A percentile compares a stretch with the other conserved stretches of the same genome.
phyloP scores from a whole-genome alignment of 2,329 filamentous ascomycete species.

The Aspergillus sp. region DNA sequence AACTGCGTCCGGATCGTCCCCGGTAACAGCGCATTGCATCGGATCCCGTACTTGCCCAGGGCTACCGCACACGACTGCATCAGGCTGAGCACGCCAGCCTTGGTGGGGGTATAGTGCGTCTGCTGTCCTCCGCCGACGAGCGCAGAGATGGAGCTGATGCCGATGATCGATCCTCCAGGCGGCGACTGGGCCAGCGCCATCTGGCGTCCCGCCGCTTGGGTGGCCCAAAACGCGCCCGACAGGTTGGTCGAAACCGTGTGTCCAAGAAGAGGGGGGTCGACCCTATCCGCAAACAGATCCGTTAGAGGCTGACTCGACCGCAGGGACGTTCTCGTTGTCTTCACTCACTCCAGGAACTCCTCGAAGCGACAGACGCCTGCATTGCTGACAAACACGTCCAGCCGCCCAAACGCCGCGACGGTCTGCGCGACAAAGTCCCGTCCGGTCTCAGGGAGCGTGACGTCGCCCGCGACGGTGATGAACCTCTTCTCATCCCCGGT shows the following conservation, averaged over 20 bases:
- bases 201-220: conserved; percentile 79
- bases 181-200: conserved; percentile 72
- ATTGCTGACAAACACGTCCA: conserved; percentile 83
- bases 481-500: conserved; percentile 43
- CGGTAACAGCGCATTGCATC: conserved; percentile 81
- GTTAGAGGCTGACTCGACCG: too few relatives aligned
- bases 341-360: conserved; percentile 70
- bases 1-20: conserved; percentile 82
- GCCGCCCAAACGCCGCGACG: conserved; percentile 53
- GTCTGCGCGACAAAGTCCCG: conserved; percentile 64
- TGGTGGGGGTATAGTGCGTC: conserved; percentile 85
- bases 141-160: conserved; percentile 41
- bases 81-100: conserved; percentile 74
- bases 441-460: conserved; percentile 72
- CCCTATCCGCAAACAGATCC: conserved; percentile 37
- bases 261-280: conserved; percentile 68
- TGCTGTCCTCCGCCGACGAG: conserved; percentile 69
- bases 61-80: conserved; percentile 84
- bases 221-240: conserved; percentile 82
- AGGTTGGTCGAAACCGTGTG: conserved; percentile 78
- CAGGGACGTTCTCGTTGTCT: neutral
- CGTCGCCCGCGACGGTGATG: conserved; percentile 72
- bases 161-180: conserved; percentile 71
- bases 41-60: conserved; percentile 70
- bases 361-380: conserved; percentile 86